These are phyloP conservation scores for Acer saccharum DNA, from an alignment of 345 rosid genomes.

Conservation along the genomic window DNA sequence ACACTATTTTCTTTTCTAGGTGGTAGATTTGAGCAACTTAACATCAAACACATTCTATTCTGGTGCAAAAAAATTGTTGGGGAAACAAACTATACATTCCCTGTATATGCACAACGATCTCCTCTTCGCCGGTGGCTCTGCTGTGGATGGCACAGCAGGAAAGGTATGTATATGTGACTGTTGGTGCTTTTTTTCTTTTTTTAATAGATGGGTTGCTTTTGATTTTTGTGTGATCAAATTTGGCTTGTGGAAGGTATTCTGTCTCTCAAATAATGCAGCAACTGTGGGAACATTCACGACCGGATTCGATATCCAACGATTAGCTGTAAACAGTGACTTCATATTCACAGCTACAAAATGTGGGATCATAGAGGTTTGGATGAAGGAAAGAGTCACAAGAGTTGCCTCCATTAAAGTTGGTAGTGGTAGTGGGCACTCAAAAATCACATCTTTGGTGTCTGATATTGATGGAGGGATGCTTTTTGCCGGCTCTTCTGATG, in stretches of 20 bases:
- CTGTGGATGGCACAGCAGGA: slow-evolving; percentile 59
- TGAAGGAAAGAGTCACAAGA: slow-evolving; percentile 40
- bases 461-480: slow-evolving; percentile 55
- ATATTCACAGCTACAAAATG: slow-evolving; percentile 56
- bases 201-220: background rate
- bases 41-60: slow-evolving; percentile 42
- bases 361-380: slow-evolving; percentile 62
- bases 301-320: no score
- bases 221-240: background rate
- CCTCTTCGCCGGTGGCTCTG: slow-evolving; percentile 51
- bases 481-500: slow-evolving; percentile 59
- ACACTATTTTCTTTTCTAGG: slow-evolving; percentile 28
- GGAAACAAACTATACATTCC: slow-evolving; percentile 53
- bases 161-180: slow-evolving; percentile 31
- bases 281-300: no score
- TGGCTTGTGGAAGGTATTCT: background rate
- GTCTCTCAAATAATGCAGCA: no score
- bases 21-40: slow-evolving; percentile 44
- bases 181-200: background rate
- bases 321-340: slow-evolving; percentile 4
- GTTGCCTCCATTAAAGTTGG: slow-evolving; percentile 38
- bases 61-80: slow-evolving; percentile 56
- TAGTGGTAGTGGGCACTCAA: slow-evolving; percentile 35
- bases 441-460: slow-evolving; percentile 39
- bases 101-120: slow-evolving; percentile 36